Evolutionary conservation across 129 eudicot genomes (phyloP).

Genomic region (Deinandra increscens): DNA sequence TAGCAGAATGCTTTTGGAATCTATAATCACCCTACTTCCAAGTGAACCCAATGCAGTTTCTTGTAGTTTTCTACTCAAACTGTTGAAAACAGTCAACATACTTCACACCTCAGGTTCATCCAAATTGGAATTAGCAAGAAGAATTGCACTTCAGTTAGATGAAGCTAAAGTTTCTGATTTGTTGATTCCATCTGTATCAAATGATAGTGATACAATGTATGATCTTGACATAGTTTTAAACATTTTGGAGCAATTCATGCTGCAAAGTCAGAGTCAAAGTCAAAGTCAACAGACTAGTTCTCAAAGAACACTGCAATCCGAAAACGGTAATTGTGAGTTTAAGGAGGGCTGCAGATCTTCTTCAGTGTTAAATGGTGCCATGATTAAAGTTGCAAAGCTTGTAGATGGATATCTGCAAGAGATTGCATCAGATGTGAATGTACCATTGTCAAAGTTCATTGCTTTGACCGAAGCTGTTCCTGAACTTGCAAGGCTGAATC

Average conservation of each 20-base stretch:
- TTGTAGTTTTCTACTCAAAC: constrained; percentile 68
- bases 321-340: constrained; percentile 45
- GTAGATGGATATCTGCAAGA: constrained; percentile 80
- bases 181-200: constrained; percentile 52
- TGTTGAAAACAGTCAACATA: constrained; percentile 60
- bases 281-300: constrained; percentile 67
- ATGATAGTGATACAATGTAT: constrained; percentile 36
- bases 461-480: constrained; percentile 67
- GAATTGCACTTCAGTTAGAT: constrained; percentile 70
- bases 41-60: constrained; percentile 65
- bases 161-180: constrained; percentile 77
- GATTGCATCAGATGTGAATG: constrained; percentile 56
- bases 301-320: constrained; percentile 40
- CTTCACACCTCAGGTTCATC: constrained; percentile 61
- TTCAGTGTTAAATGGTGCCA: constrained; percentile 50
- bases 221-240: constrained; percentile 64
- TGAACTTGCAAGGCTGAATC: constrained; percentile 62
- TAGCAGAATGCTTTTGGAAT: constrained; percentile 58
- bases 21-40: constrained; percentile 76
- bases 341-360: constrained; percentile 53
- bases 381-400: constrained; percentile 71
- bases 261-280: constrained; percentile 26
- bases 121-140: constrained; percentile 65
- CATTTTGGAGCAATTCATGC: constrained; percentile 75
- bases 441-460: constrained; percentile 64